Conservation (phyloP, 1,284 basidiomycete species). For the Farysia itapuensis region DNA sequence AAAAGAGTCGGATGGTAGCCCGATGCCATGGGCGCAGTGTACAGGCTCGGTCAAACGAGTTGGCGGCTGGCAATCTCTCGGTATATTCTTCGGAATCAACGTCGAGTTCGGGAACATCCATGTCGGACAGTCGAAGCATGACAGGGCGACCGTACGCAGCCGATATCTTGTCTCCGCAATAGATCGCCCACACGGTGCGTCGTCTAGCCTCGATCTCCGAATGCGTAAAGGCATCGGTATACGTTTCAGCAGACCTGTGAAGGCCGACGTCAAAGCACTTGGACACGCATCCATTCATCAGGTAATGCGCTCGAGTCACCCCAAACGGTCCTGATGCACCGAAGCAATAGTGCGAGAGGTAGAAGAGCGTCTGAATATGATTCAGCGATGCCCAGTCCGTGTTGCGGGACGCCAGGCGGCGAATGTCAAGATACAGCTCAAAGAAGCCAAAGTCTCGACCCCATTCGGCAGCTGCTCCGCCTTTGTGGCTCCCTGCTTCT, state of each 20-base stretch:
- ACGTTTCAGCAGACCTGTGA: slow-evolving; percentile 36
- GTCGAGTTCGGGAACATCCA: slow-evolving; percentile 35
- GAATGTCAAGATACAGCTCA: slow-evolving; percentile 37
- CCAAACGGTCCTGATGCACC: slow-evolving; percentile 34
- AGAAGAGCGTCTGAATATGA: slow-evolving; percentile 39
- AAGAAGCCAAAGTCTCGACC: slow-evolving; percentile 30
- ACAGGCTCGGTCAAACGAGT: slow-evolving; percentile 26
- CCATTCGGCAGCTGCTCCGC: slow-evolving; percentile 35
- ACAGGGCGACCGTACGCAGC: slow-evolving; percentile 35
- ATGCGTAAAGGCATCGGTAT: slow-evolving; percentile 32
- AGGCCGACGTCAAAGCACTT: slow-evolving; percentile 42
- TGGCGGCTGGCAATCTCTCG: slow-evolving; percentile 29
- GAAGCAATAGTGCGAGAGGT: slow-evolving; percentile 38
- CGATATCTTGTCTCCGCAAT: slow-evolving; percentile 39
- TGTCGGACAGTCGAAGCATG: slow-evolving; percentile 34
- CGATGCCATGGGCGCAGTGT: slow-evolving; percentile 33
- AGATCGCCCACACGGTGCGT: slow-evolving; percentile 36
- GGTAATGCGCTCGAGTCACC: slow-evolving; percentile 30
- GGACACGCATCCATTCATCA: slow-evolving; percentile 39
- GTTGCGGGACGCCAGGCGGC: slow-evolving; percentile 20
- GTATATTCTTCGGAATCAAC: slow-evolving; percentile 35
- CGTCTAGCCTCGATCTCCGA: slow-evolving; percentile 38
- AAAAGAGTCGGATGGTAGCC: slow-evolving; percentile 32
- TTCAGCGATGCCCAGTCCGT: slow-evolving; percentile 39
- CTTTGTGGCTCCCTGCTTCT: slow-evolving; percentile 36